Conservation (phyloP, 2,329 filamentous ascomycete species). For the Diaporthe ampelina region DNA sequence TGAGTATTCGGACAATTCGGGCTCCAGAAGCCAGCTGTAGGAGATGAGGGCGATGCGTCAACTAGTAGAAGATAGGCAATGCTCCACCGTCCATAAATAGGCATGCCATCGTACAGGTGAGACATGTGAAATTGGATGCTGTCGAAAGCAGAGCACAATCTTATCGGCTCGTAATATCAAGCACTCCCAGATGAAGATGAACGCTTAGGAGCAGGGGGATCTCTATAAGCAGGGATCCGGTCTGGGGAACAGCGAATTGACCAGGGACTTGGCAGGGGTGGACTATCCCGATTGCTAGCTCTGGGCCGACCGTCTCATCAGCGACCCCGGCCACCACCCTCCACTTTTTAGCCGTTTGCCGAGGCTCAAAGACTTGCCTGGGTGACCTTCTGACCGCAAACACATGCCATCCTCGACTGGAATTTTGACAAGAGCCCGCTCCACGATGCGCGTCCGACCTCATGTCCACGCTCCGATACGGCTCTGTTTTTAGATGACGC, state of each 20-base stretch:
- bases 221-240: constrained; percentile 5
- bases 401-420: constrained; percentile 22
- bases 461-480: background rate
- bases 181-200: background rate
- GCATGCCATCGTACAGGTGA: background rate
- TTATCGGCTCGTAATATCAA: constrained; percentile 8
- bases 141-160: constrained; percentile 19
- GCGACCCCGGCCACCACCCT: constrained; percentile 24
- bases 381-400: constrained; percentile 4
- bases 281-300: background rate
- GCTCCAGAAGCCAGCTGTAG: background rate
- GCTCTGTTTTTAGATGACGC: constrained; percentile 17
- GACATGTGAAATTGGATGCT: background rate
- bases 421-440: constrained; percentile 21
- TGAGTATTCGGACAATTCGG: background rate
- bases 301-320: constrained; percentile 12
- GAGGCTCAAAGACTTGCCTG: constrained; percentile 18
- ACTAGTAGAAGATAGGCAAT: background rate
- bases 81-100: constrained; percentile 9
- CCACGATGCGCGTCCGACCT: constrained; percentile 30
- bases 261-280: constrained; percentile 30
- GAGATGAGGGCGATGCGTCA: too few relatives aligned
- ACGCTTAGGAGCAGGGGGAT: constrained; percentile 3
- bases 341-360: constrained; percentile 32
- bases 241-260: constrained; percentile 36